phyloP scores from a whole-genome alignment of 805 yeast species.

The Tetrapisispora arboricola region DNA sequence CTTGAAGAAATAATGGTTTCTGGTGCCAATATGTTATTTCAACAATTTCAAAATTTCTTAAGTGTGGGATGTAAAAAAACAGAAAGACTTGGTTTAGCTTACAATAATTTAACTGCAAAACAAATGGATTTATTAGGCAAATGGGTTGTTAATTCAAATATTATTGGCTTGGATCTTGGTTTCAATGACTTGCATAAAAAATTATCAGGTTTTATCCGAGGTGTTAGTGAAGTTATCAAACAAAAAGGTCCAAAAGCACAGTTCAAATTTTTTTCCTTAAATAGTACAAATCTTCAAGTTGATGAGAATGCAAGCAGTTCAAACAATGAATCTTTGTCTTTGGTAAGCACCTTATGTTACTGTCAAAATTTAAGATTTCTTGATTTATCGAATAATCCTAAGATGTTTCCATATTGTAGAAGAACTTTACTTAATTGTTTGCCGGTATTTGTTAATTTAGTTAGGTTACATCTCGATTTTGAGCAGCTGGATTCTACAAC shows the following conservation, averaged over 20 bases:
- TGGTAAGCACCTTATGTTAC: constrained; percentile 42
- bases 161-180: constrained; percentile 71
- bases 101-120: constrained; percentile 50
- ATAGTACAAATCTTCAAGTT: constrained; percentile 50
- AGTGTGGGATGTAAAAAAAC: constrained; percentile 50
- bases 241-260: constrained; percentile 20
- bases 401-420: constrained; percentile 52
- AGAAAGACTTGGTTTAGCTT: constrained; percentile 65
- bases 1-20: constrained; percentile 71
- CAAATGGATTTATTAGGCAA: constrained; percentile 49
- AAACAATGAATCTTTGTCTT: constrained; percentile 23
- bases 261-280: constrained; percentile 47
- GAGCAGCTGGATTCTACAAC: constrained; percentile 46
- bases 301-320: constrained; percentile 33
- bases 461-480: constrained; percentile 62
- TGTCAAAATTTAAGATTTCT: constrained; percentile 55
- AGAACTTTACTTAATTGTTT: constrained; percentile 45
- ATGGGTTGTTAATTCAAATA: constrained; percentile 42
- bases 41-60: constrained; percentile 51
- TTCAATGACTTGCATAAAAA: constrained; percentile 55
- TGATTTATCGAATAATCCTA: constrained; percentile 73
- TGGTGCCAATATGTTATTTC: constrained; percentile 59
- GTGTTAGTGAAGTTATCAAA: constrained; percentile 16
- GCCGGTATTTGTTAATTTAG: constrained; percentile 55
- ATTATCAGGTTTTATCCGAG: constrained; percentile 20